Evolutionary conservation across 1,284 basidiomycete species (phyloP).

Genomic region (Neonothopanus nambi): DNA sequence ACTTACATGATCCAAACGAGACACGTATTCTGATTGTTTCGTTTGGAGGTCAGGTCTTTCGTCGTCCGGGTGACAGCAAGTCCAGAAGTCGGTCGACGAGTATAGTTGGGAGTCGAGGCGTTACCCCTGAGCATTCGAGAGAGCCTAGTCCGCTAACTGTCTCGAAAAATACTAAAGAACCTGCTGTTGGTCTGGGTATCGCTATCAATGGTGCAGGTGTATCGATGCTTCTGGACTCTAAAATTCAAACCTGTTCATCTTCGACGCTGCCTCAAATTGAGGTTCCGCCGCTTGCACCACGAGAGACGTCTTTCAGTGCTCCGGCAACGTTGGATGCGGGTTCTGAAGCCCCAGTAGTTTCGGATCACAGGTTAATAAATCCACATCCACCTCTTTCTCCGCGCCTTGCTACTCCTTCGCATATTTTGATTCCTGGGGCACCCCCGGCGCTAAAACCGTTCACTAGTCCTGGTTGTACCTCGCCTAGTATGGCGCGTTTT

Average conservation of each 20-base stretch:
- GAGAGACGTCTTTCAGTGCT: neutral
- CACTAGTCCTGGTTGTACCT: too few relatives aligned
- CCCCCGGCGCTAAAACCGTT: constrained; percentile 24
- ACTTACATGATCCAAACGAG: constrained; percentile 44
- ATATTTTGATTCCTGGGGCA: constrained; percentile 54
- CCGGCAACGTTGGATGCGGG: neutral
- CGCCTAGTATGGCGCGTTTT: too few relatives aligned
- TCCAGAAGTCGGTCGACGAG: constrained; percentile 32
- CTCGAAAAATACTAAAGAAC: too few relatives aligned
- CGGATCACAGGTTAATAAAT: constrained; percentile 12
- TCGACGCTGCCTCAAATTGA: constrained; percentile 22
- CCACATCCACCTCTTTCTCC: constrained; percentile 17
- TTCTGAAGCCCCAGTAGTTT: neutral
- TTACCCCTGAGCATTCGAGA: constrained; percentile 4
- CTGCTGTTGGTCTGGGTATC: neutral
- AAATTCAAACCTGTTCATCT: constrained; percentile 1
- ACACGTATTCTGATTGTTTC: constrained; percentile 73
- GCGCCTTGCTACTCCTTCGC: constrained; percentile 42
- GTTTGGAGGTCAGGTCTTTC: constrained; percentile 76
- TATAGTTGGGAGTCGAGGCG: constrained; percentile 37
- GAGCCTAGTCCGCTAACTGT: too few relatives aligned
- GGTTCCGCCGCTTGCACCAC: neutral
- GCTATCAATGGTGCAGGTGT: too few relatives aligned
- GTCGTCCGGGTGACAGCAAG: constrained; percentile 30
- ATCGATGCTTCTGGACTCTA: neutral